phyloP scores from a whole-genome alignment of 176 grass and related monocot genomes.

The Avena insularis region DNA sequence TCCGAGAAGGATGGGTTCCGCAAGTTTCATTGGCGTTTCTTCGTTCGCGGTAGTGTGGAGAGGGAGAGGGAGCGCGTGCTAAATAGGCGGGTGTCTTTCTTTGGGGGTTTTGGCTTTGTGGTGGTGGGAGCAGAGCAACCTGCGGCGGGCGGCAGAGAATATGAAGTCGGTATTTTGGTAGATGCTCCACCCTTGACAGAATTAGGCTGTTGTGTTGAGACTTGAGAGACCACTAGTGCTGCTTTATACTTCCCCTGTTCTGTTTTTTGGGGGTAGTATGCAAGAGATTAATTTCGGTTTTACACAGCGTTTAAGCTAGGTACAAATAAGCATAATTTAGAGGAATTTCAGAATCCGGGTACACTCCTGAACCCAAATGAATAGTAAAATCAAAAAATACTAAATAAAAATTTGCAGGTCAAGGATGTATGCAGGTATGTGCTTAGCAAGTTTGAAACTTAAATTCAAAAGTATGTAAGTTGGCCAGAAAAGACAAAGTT shows the following conservation, averaged over 20 bases:
- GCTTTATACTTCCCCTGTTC: background rate
- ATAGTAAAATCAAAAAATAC: too few species aligned
- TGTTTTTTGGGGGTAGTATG: background rate
- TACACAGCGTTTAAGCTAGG: too few species aligned
- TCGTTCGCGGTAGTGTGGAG: background rate
- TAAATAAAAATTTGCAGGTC: too few species aligned
- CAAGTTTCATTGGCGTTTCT: background rate
- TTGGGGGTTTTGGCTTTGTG: conserved; percentile 38
- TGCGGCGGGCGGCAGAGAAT: background rate
- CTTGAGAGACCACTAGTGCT: conserved; percentile 3
- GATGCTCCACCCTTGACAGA: conserved; percentile 22
- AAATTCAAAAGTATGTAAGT: too few species aligned
- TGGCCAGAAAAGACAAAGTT: too few species aligned
- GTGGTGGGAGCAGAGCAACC: conserved; percentile 40
- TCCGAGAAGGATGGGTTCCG: background rate
- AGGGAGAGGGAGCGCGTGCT: background rate
- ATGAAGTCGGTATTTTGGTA: background rate
- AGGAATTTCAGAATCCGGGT: too few species aligned
- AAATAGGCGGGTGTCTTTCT: conserved; percentile 31
- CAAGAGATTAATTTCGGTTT: too few species aligned
- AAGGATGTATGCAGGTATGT: too few species aligned
- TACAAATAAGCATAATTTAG: too few species aligned
- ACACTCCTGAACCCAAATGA: too few species aligned
- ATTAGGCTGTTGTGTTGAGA: conserved; percentile 17
- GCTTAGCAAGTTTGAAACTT: too few species aligned